Percentiles rank a stretch among this genome's conserved stretches.
Evolutionary conservation across 2,329 filamentous ascomycete genomes (phyloP).

Genomic region (Ramichloridium luteum): DNA sequence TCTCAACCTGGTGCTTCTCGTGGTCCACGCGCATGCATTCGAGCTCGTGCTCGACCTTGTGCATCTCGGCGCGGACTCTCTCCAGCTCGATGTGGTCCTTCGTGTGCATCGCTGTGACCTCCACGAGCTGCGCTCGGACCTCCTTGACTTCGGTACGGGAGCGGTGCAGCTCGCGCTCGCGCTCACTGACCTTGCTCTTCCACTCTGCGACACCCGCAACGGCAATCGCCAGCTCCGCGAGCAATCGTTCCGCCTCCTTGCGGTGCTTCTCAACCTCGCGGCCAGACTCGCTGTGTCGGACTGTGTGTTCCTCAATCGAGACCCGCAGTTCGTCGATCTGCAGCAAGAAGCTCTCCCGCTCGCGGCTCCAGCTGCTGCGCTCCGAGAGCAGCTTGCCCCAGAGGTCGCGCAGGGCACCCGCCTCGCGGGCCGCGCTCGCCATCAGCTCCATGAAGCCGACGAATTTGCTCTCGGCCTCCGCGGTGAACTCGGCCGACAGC

Average conservation of each 20-base stretch:
- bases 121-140: conserved; percentile 12
- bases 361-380: conserved; percentile 18
- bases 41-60: conserved; percentile 16
- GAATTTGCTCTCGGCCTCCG: conserved; percentile 23
- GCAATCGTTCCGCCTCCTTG: conserved; percentile 22
- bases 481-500: conserved; percentile 19
- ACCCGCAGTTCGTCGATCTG: conserved; percentile 20
- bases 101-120: conserved; percentile 17
- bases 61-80: conserved; percentile 11
- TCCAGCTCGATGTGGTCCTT: conserved; percentile 17
- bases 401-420: conserved; percentile 20
- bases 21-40: conserved; percentile 17
- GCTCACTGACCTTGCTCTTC: conserved; percentile 19
- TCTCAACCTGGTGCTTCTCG: conserved; percentile 19
- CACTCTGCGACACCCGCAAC: conserved; percentile 15
- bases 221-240: conserved; percentile 19
- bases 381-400: conserved; percentile 21
- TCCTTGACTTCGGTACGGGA: conserved; percentile 16
- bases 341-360: conserved; percentile 20
- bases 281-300: conserved; percentile 15
- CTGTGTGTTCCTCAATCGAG: conserved; percentile 17
- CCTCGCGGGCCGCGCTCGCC: conserved; percentile 20
- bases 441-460: conserved; percentile 23
- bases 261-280: conserved; percentile 17
- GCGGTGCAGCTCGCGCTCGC: conserved; percentile 20